Evolutionary conservation across 2,329 filamentous ascomycete species (phyloP).

Genomic region (Pseudogymnoascus sp.): DNA sequence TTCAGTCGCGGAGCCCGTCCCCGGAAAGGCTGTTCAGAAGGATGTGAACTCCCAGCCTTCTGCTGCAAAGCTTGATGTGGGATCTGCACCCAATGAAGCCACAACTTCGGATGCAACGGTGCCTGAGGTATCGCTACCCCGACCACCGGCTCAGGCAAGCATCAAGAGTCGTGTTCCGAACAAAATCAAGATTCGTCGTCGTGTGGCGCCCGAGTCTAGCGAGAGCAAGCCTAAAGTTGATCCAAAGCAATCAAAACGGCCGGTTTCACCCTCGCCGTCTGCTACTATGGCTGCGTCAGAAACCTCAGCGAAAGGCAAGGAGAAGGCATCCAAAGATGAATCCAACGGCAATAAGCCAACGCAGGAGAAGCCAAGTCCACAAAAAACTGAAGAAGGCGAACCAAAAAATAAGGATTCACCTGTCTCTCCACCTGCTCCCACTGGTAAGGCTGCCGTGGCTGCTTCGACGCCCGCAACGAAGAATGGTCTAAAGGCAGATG

Average conservation of each 20-base stretch:
- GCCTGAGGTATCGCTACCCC: neutral
- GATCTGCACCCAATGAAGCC: neutral
- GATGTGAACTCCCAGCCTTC: neutral
- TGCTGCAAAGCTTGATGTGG: neutral
- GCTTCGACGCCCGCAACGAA: neutral
- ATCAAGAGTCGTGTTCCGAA: conserved; percentile 8
- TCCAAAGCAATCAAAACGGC: neutral
- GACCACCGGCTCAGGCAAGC: neutral
- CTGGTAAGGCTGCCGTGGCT: neutral
- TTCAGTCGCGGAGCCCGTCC: neutral
- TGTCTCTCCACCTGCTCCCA: neutral
- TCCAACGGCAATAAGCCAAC: neutral
- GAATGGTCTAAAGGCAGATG: neutral
- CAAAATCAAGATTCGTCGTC: conserved; percentile 24
- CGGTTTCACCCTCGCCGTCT: neutral
- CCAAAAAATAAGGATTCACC: neutral
- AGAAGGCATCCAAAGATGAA: neutral
- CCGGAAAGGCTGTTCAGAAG: neutral
- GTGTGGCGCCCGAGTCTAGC: conserved; percentile 7
- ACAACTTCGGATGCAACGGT: neutral
- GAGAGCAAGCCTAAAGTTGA: conserved; percentile 9
- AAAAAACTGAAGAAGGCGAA: neutral
- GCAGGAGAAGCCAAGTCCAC: neutral
- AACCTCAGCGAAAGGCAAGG: neutral
- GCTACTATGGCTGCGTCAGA: neutral